Conservation (phyloP, 1,284 basidiomycete species). For the Pterulicium gracile region DNA sequence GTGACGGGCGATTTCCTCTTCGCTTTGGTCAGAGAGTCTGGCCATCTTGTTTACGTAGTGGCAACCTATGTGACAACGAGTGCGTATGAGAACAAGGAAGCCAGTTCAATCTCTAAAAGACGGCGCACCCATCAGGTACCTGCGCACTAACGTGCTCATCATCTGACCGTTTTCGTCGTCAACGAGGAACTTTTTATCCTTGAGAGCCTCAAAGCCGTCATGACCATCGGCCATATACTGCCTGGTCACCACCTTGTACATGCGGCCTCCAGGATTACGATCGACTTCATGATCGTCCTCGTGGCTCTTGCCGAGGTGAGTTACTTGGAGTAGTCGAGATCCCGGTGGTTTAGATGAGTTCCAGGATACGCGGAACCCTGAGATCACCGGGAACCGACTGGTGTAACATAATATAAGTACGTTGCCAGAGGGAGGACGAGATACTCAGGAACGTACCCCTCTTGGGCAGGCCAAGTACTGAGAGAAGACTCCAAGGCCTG, state of each 20-base stretch:
- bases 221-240: constrained; percentile 72
- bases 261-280: constrained; percentile 41
- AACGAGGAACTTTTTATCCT: constrained; percentile 58
- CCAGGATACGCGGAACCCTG: constrained; percentile 83
- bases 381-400: constrained; percentile 83
- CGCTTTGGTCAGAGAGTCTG: constrained; percentile 19
- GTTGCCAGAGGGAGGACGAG: neutral
- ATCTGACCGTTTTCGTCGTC: constrained; percentile 81
- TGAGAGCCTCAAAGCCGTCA: constrained; percentile 72
- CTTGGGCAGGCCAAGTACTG: constrained; percentile 80
- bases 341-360: constrained; percentile 67
- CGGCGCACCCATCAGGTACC: constrained; percentile 70
- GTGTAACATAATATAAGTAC: neutral
- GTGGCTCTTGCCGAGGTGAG: constrained; percentile 43
- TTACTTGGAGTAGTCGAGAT: constrained; percentile 64
- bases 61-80: constrained; percentile 32
- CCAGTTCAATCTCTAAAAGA: too few relatives aligned
- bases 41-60: constrained; percentile 57
- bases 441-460: constrained; percentile 61
- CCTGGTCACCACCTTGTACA: constrained; percentile 70
- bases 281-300: constrained; percentile 27
- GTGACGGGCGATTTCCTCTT: neutral
- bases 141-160: constrained; percentile 75
- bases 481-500: constrained; percentile 71
- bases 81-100: constrained; percentile 1